phyloP scores from a whole-genome alignment of 345 rosid genomes.

The Linum usitatissimum region DNA sequence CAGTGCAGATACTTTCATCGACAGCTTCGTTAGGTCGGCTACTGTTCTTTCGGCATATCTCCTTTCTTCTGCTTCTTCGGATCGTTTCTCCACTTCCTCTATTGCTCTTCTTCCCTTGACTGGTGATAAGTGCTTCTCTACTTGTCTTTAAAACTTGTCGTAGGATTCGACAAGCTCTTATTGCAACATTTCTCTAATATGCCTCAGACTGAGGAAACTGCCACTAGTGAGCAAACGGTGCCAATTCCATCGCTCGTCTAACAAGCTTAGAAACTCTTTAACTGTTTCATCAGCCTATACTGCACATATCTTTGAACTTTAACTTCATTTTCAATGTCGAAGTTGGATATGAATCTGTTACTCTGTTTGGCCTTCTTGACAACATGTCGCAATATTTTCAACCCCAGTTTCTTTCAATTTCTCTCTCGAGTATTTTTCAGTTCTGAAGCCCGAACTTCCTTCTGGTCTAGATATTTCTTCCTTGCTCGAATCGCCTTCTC shows the following conservation, averaged over 20 bases:
- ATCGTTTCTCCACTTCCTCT: slow-evolving; percentile 57
- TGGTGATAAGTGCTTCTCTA: slow-evolving; percentile 60
- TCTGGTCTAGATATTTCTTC: slow-evolving; percentile 79
- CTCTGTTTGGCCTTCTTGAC: slow-evolving; percentile 64
- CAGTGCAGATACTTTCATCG: slow-evolving; percentile 74
- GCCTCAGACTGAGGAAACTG: slow-evolving; percentile 64
- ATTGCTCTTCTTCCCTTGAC: slow-evolving; percentile 42
- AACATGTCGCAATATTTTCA: slow-evolving; percentile 59
- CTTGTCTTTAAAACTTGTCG: slow-evolving; percentile 74
- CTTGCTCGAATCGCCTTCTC: slow-evolving; percentile 79
- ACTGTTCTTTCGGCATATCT: slow-evolving; percentile 58
- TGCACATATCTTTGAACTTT: slow-evolving; percentile 43
- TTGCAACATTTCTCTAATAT: slow-evolving; percentile 70
- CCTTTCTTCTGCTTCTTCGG: slow-evolving; percentile 52
- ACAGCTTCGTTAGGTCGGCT: slow-evolving; percentile 61
- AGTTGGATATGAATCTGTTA: slow-evolving; percentile 39
- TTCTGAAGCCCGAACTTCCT: slow-evolving; percentile 66
- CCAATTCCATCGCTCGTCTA: slow-evolving; percentile 72
- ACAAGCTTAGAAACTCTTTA: slow-evolving; percentile 57
- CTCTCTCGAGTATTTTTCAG: slow-evolving; percentile 74
- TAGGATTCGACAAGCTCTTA: slow-evolving; percentile 60
- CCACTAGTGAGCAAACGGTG: slow-evolving; percentile 72
- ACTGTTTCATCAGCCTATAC: slow-evolving; percentile 74
- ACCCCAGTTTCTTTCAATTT: slow-evolving; percentile 61
- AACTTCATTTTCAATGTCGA: slow-evolving; percentile 58